Conservation (phyloP, 495 filamentous ascomycete genomes). For the Annulohypoxylon moriforme region DNA sequence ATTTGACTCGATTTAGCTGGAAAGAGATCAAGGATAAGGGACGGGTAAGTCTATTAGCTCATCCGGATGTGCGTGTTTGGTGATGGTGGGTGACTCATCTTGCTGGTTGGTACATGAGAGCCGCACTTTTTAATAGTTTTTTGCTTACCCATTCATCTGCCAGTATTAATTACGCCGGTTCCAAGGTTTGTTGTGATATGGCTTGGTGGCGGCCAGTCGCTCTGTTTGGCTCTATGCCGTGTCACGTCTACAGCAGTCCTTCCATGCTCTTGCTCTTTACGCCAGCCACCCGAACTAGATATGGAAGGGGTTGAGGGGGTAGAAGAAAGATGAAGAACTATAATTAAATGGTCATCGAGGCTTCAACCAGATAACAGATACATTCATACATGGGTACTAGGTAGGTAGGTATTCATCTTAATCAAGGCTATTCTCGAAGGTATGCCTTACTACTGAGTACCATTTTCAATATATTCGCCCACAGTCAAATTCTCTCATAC, state of each 20-base stretch:
- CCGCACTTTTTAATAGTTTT: constrained; percentile 5
- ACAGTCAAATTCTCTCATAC: too few species aligned
- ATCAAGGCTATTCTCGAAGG: too few species aligned
- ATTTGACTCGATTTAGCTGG: constrained; percentile 5
- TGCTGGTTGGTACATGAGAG: constrained; percentile 6
- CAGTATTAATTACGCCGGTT: not conserved
- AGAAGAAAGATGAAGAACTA: not conserved
- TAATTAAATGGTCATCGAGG: too few species aligned
- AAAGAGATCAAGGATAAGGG: not conserved
- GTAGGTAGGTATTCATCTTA: too few species aligned
- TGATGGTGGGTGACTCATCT: not conserved
- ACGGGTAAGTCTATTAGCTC: not conserved
- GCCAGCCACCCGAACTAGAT: not conserved
- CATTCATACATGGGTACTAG: too few species aligned
- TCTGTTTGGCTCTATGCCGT: not conserved
- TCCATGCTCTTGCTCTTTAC: not conserved
- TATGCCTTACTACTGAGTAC: too few species aligned
- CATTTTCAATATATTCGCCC: too few species aligned
- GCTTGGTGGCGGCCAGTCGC: not conserved
- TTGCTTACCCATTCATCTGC: not conserved
- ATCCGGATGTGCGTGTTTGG: not conserved
- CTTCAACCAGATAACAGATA: too few species aligned
- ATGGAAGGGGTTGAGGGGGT: not conserved
- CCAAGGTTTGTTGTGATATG: not conserved
- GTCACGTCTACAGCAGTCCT: not conserved